Evolutionary conservation across 441 rosid species (phyloP), one percentile per base, ranked within the genome.

Genomic region (Croton laevigatus): DNA sequence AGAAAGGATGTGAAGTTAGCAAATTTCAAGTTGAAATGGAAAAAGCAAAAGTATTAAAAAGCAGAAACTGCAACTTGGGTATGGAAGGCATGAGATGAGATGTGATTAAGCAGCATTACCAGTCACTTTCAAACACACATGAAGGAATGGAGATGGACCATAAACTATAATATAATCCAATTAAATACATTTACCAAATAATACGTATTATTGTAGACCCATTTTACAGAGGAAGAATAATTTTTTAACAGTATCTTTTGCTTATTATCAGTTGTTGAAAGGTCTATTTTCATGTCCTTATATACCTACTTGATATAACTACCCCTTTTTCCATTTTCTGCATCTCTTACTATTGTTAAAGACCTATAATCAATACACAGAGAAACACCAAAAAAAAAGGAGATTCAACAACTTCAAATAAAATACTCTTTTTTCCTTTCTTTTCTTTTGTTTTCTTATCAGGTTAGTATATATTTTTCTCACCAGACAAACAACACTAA

Each of bases 241-340:
- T 66, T 72, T 74, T 27, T 17, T 46, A 36, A 38, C 55, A 66
- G 51, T 54, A 45, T 14, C 61, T 32, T 20, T 32, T 38, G 63
- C 69, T 67, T 65, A 66, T 14, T 23, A 38, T 71, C 22, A 62
- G 46, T 80, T 71, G 87, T 80, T 80, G 75, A 68, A 73, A 73
- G 76, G 85, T 85, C 79, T 62, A 75, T 82, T 65, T 54, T 58
- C 70, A 64, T 73, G 74, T 71, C 80, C 75, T 85, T 84, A 81
- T 59, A 69, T 69, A 46, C 44, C 36, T 45, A 59, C 1, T 54
- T 10, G 17, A 23, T 69, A n/a, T 4, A 27, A 37, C 65, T 55
- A 69, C 27, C 57, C 34, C 72, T 23, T 19, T 46, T 69, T 65
- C 72, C 65, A 59, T 69, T 69, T 69, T 69, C 72, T 69, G 72